Evolutionary conservation across 495 filamentous ascomycete species (phyloP).

Genomic region (Penicillium lividum): DNA sequence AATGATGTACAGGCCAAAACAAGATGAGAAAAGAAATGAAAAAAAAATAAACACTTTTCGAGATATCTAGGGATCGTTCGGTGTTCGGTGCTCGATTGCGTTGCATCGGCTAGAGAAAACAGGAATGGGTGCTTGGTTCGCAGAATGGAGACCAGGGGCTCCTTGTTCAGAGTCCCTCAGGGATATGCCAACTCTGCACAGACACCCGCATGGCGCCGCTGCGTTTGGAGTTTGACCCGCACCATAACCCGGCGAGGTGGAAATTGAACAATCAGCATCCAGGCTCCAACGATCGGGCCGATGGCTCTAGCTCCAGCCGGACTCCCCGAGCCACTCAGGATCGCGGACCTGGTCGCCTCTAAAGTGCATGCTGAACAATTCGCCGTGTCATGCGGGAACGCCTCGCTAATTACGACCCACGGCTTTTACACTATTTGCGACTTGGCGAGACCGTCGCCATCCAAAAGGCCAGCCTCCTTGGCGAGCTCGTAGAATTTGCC

Average conservation of each 20-base stretch:
- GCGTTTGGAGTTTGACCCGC: constrained; percentile 9
- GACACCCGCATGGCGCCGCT: constrained; percentile 20
- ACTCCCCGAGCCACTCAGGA: constrained; percentile 29
- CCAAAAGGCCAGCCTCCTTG: constrained; percentile 56
- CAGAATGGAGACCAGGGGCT: constrained; percentile 14
- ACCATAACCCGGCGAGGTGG: constrained; percentile 19
- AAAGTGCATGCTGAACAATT: constrained; percentile 11
- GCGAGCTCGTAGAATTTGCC: constrained; percentile 60
- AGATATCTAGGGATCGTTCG: constrained; percentile 17
- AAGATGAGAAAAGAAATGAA: constrained; percentile 4
- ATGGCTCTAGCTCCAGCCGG: constrained; percentile 13
- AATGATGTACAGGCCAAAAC: not conserved
- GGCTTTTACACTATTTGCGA: constrained; percentile 23
- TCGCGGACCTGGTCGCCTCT: constrained; percentile 12
- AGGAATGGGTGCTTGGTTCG: not conserved
- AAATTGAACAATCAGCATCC: constrained; percentile 18
- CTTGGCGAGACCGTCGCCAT: constrained; percentile 40
- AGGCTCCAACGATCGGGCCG: constrained; percentile 22
- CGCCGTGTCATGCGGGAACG: constrained; percentile 12
- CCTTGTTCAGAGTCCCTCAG: constrained; percentile 11
- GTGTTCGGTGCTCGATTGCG: constrained; percentile 3
- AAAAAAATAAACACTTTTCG: constrained; percentile 15
- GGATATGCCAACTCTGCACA: constrained; percentile 21
- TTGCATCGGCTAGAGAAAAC: constrained; percentile 7
- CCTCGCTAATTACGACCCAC: constrained; percentile 18